Evolutionary conservation across 2,329 filamentous ascomycete species (phyloP), one percentile per base, ranked within the genome.

Genomic region (Botryosphaeria dothidea): DNA sequence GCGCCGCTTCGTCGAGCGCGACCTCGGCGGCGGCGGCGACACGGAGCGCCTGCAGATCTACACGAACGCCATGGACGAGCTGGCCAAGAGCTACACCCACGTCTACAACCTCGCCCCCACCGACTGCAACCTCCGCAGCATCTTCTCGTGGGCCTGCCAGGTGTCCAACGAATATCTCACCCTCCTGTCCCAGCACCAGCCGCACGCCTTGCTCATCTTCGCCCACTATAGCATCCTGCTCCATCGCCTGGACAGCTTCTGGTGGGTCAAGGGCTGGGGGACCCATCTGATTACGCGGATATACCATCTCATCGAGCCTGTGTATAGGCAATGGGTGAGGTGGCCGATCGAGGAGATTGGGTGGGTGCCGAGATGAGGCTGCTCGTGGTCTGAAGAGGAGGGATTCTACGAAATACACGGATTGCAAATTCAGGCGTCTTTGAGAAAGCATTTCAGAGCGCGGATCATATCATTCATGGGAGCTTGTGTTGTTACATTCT

Each of bases 181-280:
- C 1, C 43, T 48, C 5, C 25, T 65, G 9, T 38, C 63, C 13
- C n/a, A 27, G 5, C 62, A 57, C 41, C 13, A 4, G 1, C 45
- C 63, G 4, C 45, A 49, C 17, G 41, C 63, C 27, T 25, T 65
- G 11, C 17, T 65, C 52, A 41, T 65, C 23, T 60, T 65, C 8
- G 45, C 63, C 1, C 36, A 60, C 34, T 65, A 54, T 23, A 51
- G 43, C 52, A 34, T 65, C 31, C 29, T 65, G 21, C 29, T 65
- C 15, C 52, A 65, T n/a, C 43, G 48, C 21, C 52, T 65, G 43
- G 63, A 65, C 43, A 27, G 38, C 45, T 45, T 60, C 43, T 65
- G 63, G 63, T 65, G 63, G 63, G 36, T 65, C 45, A 58, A 65
- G 45, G 63, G 63, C n/a, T 65, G 63, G 63, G 63, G 52, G 23